A percentile compares a stretch with the other conserved stretches of the same genome.
Conservation (phyloP, 352 stramenopile genomes). For the Phytophthora pini region DNA sequence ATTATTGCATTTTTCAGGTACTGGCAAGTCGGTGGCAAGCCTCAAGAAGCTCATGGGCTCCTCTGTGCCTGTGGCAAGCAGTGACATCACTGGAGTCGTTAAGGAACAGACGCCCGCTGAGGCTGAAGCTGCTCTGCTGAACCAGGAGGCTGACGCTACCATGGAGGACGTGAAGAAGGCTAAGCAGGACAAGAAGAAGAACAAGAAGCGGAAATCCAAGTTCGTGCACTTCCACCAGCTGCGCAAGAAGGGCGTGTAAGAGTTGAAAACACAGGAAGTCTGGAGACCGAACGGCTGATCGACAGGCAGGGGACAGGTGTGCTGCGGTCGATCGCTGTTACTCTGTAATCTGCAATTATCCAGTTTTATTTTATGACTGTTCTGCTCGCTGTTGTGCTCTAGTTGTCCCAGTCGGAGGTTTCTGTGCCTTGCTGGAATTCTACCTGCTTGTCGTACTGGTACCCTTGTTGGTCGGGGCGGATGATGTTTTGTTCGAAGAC, state of each 20-base stretch:
- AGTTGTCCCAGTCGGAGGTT: slow-evolving; percentile 69
- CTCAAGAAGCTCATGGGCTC: slow-evolving; percentile 80
- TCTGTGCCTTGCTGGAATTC: slow-evolving; percentile 53
- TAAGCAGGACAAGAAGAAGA: slow-evolving; percentile 66
- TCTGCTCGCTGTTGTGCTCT: slow-evolving; percentile 20
- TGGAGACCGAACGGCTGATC: slow-evolving; percentile 29
- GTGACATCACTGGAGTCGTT: slow-evolving; percentile 52
- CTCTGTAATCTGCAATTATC: slow-evolving; percentile 56
- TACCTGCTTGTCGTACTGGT: slow-evolving; percentile 78
- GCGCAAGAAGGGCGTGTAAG: slow-evolving; percentile 89
- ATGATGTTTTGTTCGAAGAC: slow-evolving; percentile 73
- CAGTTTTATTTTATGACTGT: slow-evolving; percentile 61
- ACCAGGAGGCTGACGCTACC: slow-evolving; percentile 47
- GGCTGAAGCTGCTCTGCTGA: slow-evolving; percentile 57
- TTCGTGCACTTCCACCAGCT: slow-evolving; percentile 89
- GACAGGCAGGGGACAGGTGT: slow-evolving; percentile 12
- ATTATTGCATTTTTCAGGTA: slow-evolving; percentile 27
- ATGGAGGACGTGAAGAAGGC: slow-evolving; percentile 57
- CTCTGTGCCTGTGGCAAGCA: slow-evolving; percentile 51
- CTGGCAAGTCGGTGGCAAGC: slow-evolving; percentile 61
- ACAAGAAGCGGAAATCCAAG: slow-evolving; percentile 80
- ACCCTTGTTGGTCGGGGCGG: slow-evolving; percentile 57
- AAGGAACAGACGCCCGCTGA: slow-evolving; percentile 40
- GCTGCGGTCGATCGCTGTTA: slow-evolving; percentile 33
- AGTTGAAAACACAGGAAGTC: slow-evolving; percentile 6